Base-by-base conservation (phyloP, 2,329 filamentous ascomycete genomes). In the Tolypocladium ophioglossoides region DNA sequence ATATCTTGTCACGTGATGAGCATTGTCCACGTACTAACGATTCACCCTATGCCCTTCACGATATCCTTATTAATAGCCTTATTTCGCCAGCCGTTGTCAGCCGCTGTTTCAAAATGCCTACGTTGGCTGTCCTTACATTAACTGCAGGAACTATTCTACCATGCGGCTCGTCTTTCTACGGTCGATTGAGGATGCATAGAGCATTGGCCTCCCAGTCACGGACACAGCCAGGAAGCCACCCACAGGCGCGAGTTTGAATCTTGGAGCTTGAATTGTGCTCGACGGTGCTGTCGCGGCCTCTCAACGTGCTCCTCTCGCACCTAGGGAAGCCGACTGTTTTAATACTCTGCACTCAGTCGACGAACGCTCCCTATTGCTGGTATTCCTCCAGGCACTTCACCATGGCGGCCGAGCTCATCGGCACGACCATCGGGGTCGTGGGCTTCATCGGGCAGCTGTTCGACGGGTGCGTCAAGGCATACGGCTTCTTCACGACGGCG, bases 361-460 rank as follows among this genome's bases (percentile, higher is more conserved):
- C n/a, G n/a, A n/a, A n/a, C n/a, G n/a, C n/a, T n/a, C n/a, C n/a
- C n/a, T n/a, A n/a, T n/a, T n/a, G n/a, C n/a, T n/a, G n/a, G n/a
- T n/a, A 30, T 3, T 46, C 24, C 8, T 24, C 27, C 10, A 3
- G n/a, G n/a, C n/a, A n/a, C 7, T 22, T 18, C 24, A 49, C 39
- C 52, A 66, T 63, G 57, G 69, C 69, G 54, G 70, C 70, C 50
- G 74, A 76, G 63, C 61, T 68, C 34, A 57, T 75, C 16, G 72
- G 72, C 54, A 73, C 73, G 38, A 69, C 71, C 16, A 63, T 76
- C 30, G 72, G 70, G 54, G 72, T 73, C 1, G 70, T 75, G 14
- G 74, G 74, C 56, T 64, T 75, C 49, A 62, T 77, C 24, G 73
- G 73, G 39, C 73, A 77, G 58, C 68, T 76, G 51, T 77, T 76